Evolutionary conservation across 192 early-diverging fungal species (phyloP).

Genomic region (Coemansia sp.): DNA sequence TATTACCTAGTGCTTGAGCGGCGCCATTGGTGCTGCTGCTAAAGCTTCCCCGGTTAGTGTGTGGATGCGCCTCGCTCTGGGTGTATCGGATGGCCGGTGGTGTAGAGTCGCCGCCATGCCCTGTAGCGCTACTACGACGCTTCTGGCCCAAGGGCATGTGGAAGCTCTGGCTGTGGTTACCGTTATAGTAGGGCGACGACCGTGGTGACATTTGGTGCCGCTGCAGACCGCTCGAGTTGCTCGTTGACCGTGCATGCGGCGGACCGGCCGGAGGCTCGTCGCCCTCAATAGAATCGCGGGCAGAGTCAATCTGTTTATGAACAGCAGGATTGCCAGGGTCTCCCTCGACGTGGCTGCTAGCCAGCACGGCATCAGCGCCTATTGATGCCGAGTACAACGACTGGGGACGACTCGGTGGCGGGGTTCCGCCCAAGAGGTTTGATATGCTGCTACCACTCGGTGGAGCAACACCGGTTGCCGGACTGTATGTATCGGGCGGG

Average conservation of each 20-base stretch:
- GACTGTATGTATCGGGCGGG: neutral
- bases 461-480: neutral
- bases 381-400: neutral
- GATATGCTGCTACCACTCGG: constrained; percentile 10
- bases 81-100: constrained; percentile 40
- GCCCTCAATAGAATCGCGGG: constrained; percentile 7
- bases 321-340: constrained; percentile 2
- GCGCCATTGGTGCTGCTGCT: constrained; percentile 22
- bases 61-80: constrained; percentile 29
- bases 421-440: neutral
- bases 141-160: constrained; percentile 11
- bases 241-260: constrained; percentile 21
- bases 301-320: neutral
- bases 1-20: neutral
- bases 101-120: constrained; percentile 15
- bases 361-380: neutral
- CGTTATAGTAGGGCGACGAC: constrained; percentile 15
- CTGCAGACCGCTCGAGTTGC: constrained; percentile 19
- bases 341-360: neutral
- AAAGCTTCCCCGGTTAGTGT: neutral
- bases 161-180: constrained; percentile 12
- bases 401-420: neutral
- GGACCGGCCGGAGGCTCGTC: neutral
- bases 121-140: constrained; percentile 8
- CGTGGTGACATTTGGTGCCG: constrained; percentile 18